Percentiles rank a stretch among this genome's conserved stretches.
Evolutionary conservation across 2,329 filamentous ascomycete species (phyloP).

Genomic region (Coniochaeta ligniaria): DNA sequence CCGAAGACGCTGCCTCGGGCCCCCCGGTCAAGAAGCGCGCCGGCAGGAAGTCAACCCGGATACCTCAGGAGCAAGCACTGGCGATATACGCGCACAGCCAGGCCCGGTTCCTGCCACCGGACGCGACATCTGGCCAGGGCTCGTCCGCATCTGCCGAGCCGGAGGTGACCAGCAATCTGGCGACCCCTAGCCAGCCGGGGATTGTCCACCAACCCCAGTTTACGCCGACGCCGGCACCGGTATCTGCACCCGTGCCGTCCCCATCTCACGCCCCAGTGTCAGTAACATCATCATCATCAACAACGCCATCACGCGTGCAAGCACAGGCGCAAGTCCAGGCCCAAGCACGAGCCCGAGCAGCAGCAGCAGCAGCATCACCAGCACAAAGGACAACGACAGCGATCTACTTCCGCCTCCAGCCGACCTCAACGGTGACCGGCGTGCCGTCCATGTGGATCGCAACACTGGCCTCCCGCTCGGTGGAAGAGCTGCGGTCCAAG

Average conservation of each 20-base stretch:
- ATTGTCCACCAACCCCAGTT: conserved; percentile 16
- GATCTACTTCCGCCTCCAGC: conserved; percentile 64
- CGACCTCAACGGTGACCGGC: conserved; percentile 48
- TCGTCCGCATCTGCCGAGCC: conserved; percentile 30
- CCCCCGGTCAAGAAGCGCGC: neutral
- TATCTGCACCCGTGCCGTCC: neutral
- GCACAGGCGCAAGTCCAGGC: neutral
- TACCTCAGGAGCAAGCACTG: conserved; percentile 9
- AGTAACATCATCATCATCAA: neutral
- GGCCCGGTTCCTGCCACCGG: conserved; percentile 52
- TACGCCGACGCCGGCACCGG: conserved; percentile 11
- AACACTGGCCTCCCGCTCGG: conserved; percentile 49
- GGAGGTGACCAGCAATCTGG: conserved; percentile 23
- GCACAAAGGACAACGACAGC: conserved; percentile 30
- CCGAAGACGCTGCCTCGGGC: neutral
- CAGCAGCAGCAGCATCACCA: neutral
- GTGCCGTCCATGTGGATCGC: conserved; percentile 55
- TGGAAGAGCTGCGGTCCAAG: conserved; percentile 56
- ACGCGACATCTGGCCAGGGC: conserved; percentile 15
- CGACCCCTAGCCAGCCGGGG: neutral
- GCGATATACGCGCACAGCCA: conserved; percentile 63
- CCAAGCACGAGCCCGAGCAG: neutral
- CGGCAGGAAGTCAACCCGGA: neutral
- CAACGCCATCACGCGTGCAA: neutral
- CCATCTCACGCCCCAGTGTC: neutral